Evolutionary conservation across 495 filamentous ascomycete species (phyloP).

Genomic region (Neurospora sp.): DNA sequence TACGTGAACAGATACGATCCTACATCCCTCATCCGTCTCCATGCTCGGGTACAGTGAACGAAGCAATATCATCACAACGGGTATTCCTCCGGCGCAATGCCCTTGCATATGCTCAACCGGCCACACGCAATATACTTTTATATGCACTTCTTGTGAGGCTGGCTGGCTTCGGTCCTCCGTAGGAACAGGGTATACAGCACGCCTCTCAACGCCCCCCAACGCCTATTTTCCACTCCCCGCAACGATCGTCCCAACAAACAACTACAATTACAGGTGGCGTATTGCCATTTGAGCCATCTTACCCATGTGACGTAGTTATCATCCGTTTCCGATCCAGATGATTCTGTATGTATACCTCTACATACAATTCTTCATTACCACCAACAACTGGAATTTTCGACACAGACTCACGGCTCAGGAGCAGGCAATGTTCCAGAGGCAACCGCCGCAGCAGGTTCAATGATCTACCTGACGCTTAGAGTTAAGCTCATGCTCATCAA

Average conservation of each 20-base stretch:
- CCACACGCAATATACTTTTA: background rate
- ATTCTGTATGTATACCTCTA: background rate
- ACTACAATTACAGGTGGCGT: background rate
- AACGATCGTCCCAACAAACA: background rate
- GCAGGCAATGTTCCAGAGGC: background rate
- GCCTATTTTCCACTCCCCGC: background rate
- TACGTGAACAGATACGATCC: background rate
- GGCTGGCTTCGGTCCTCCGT: background rate
- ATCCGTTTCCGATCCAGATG: background rate
- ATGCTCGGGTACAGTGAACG: background rate
- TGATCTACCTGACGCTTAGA: background rate
- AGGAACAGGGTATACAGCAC: background rate
- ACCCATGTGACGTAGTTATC: background rate
- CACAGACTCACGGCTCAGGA: background rate
- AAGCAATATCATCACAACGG: background rate
- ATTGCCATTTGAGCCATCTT: background rate
- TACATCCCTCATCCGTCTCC: background rate
- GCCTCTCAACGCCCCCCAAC: background rate
- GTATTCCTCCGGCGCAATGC: background rate
- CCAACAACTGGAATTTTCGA: background rate
- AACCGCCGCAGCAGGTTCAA: background rate
- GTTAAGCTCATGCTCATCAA: background rate
- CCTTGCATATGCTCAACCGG: background rate
- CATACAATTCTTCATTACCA: background rate
- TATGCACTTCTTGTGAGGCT: background rate